phyloP scores from a whole-genome alignment of 352 stramenopile species.

The Phytophthora lateralis region DNA sequence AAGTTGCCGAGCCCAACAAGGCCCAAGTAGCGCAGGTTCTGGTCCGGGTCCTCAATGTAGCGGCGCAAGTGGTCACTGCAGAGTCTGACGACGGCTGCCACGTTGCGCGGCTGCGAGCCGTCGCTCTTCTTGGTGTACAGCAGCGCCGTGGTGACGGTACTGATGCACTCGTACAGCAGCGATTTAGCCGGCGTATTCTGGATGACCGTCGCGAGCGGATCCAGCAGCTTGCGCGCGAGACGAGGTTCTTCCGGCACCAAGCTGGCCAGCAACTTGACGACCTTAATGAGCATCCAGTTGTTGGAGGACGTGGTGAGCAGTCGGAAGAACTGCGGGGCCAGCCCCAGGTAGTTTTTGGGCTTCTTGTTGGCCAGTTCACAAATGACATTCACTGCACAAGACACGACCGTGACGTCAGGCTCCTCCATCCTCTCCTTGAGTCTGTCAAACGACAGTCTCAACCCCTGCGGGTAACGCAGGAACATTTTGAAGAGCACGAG shows the following conservation, averaged over 20 bases:
- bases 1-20: conserved; percentile 97
- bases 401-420: conserved; percentile 95
- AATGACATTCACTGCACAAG: conserved; percentile 99
- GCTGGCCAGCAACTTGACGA: conserved; percentile 98
- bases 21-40: conserved; percentile 99
- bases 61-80: conserved; percentile 95
- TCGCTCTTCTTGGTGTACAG: conserved; percentile 96
- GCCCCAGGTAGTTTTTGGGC: conserved; percentile 97
- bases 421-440: conserved; percentile 98
- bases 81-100: conserved; percentile 93
- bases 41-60: conserved; percentile 98
- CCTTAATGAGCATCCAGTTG: conserved; percentile 99
- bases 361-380: conserved; percentile 99
- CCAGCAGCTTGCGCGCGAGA: conserved; percentile 97
- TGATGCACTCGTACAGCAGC: conserved; percentile 98
- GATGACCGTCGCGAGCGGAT: conserved; percentile 97
- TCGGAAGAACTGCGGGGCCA: conserved; percentile 98
- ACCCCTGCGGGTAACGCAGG: conserved; percentile 97
- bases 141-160: conserved; percentile 96
- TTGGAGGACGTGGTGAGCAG: conserved; percentile 98
- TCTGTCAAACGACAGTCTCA: conserved; percentile 97
- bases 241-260: conserved; percentile 98
- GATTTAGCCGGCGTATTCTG: conserved; percentile 98
- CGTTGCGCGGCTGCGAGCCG: conserved; percentile 94
- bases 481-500: conserved; percentile 99